Percentiles rank a stretch among this genome's conserved stretches.
These are phyloP conservation scores for Mortierella sp. DNA, from an alignment of 371 early-diverging fungal genomes.

Conservation along the genomic window DNA sequence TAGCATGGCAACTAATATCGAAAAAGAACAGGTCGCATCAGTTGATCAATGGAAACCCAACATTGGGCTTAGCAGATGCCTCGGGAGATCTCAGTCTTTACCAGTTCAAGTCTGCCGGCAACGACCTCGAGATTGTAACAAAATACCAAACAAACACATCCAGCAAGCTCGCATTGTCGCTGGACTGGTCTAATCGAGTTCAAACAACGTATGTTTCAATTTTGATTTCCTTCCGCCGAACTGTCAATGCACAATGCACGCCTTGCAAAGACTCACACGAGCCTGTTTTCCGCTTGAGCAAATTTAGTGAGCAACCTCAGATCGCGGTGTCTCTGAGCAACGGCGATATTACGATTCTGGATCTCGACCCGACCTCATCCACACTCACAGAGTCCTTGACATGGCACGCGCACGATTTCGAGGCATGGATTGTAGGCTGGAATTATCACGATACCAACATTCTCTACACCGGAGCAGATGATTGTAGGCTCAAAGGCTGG, in stretches of 20 bases:
- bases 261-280: neutral
- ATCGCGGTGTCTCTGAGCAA: constrained; percentile 78
- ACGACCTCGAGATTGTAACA: constrained; percentile 30
- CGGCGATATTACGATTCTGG: constrained; percentile 71
- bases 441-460: constrained; percentile 80
- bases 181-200: constrained; percentile 91
- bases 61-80: constrained; percentile 75
- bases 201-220: constrained; percentile 27
- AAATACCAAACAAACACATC: constrained; percentile 60
- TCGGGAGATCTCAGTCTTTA: constrained; percentile 70
- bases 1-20: neutral
- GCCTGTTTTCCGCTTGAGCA: neutral
- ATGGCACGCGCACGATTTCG: constrained; percentile 90
- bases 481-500: constrained; percentile 88
- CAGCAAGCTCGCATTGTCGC: constrained; percentile 80
- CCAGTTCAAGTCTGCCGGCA: constrained; percentile 54
- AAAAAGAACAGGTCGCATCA: constrained; percentile 59
- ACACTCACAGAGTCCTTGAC: constrained; percentile 58
- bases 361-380: constrained; percentile 43
- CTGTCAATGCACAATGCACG: neutral
- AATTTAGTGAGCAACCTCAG: constrained; percentile 19
- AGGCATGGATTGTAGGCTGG: constrained; percentile 94
- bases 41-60: constrained; percentile 58
- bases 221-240: neutral
- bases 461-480: constrained; percentile 88